Conservation (phyloP, 345 rosid species). For the Viola odorata region DNA sequence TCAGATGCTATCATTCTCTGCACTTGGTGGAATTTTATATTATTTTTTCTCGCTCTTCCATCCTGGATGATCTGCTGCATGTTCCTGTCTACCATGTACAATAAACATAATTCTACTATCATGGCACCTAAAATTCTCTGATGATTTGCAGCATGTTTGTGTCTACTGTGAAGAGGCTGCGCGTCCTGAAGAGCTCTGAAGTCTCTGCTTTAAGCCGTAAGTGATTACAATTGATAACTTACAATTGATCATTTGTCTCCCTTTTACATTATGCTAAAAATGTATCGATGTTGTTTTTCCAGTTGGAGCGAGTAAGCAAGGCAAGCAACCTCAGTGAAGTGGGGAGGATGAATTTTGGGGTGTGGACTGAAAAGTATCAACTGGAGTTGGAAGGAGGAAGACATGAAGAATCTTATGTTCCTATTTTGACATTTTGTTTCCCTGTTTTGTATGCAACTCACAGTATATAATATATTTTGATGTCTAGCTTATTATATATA, state of each 20-base stretch:
- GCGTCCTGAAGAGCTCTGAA: conserved; percentile 79
- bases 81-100: background rate
- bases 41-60: too few relatives aligned
- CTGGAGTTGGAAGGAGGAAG: conserved; percentile 16
- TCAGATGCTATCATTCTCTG: too few relatives aligned
- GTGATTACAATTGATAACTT: conserved; percentile 7
- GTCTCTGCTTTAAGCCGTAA: conserved; percentile 44
- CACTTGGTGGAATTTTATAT: too few relatives aligned
- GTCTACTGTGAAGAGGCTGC: conserved; percentile 82
- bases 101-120: too few relatives aligned
- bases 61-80: background rate
- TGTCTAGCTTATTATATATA: too few relatives aligned
- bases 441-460: conserved; percentile 17
- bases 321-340: background rate
- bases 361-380: conserved; percentile 16
- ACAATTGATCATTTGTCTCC: background rate
- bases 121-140: too few relatives aligned
- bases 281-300: background rate
- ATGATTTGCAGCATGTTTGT: conserved; percentile 77
- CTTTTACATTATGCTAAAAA: background rate
- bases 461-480: too few relatives aligned
- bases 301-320: background rate
- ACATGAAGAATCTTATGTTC: conserved; percentile 10
- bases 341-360: conserved; percentile 11
- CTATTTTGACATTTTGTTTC: conserved; percentile 19